A percentile compares a stretch with the other conserved stretches of the same genome.
These are phyloP conservation scores for Aspergillus biplanus DNA, from an alignment of 495 filamentous ascomycete species.

Conservation along the genomic window DNA sequence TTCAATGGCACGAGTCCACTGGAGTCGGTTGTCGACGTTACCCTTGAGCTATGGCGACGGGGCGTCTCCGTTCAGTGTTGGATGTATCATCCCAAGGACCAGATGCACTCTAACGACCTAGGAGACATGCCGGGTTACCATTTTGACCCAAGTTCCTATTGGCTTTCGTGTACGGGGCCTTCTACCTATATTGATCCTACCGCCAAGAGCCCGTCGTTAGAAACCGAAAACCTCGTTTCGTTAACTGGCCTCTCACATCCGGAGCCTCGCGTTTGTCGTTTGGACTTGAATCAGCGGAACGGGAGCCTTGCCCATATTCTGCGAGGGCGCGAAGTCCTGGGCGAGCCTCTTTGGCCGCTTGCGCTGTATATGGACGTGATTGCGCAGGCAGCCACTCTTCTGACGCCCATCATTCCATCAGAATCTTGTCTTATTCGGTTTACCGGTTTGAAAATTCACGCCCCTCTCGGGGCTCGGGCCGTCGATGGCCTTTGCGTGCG, in stretches of 20 bases:
- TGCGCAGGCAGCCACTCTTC: conserved; percentile 4
- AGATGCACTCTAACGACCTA: too few relatives aligned
- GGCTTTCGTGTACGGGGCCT: too few relatives aligned
- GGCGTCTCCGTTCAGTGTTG: neutral
- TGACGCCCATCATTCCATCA: neutral
- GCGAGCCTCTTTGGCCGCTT: conserved; percentile 1
- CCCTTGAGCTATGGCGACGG: neutral
- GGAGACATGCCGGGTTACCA: neutral
- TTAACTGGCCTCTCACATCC: neutral
- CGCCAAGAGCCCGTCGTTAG: neutral
- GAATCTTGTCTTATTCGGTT: neutral
- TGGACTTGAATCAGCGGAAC: neutral
- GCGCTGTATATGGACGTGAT: neutral
- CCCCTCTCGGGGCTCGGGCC: neutral
- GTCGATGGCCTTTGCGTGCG: neutral
- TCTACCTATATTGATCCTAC: neutral
- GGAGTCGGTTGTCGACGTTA: neutral
- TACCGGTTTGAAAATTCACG: neutral
- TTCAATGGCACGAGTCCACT: neutral
- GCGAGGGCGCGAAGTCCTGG: neutral
- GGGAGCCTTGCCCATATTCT: neutral
- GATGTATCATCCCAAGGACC: neutral
- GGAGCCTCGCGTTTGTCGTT: neutral
- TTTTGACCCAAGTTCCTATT: neutral
- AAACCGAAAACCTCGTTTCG: neutral